Evolutionary conservation across 306 rosid genomes (phyloP).

Genomic region (Glycine tomentella): DNA sequence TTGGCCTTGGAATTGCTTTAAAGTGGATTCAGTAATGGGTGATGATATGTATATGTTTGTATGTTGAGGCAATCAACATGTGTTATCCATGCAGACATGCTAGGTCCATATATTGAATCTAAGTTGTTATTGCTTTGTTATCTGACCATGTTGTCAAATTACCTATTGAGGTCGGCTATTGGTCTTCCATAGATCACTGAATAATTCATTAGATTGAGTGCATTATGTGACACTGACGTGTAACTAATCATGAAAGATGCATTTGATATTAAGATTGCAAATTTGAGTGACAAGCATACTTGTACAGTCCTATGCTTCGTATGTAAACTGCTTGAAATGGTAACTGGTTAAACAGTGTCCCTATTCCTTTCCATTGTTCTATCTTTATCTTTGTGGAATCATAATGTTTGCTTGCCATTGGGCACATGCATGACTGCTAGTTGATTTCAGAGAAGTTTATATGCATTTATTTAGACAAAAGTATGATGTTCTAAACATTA

Average conservation of each 20-base stretch:
- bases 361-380: no score
- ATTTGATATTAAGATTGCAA: conserved; percentile 25
- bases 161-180: neutral
- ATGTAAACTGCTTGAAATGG: neutral
- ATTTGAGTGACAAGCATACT: conserved; percentile 8
- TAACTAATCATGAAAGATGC: conserved; percentile 10
- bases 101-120: neutral
- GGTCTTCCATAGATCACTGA: conserved; percentile 5
- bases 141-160: conserved; percentile 32
- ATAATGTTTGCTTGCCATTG: no score
- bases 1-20: no score
- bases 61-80: conserved; percentile 7
- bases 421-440: no score
- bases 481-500: conserved; percentile 1
- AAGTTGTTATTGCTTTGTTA: conserved; percentile 19
- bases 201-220: conserved; percentile 16
- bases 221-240: neutral
- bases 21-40: no score
- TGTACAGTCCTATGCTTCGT: neutral
- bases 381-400: no score
- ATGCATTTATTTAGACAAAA: conserved; percentile 32
- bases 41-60: conserved; percentile 5
- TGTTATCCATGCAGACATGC: neutral
- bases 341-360: no score
- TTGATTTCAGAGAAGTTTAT: conserved; percentile 15